A percentile compares a stretch with the other conserved stretches of the same genome.
phyloP scores from a whole-genome alignment of 208 protist genomes.

The Acanthamoeba castellanii region DNA sequence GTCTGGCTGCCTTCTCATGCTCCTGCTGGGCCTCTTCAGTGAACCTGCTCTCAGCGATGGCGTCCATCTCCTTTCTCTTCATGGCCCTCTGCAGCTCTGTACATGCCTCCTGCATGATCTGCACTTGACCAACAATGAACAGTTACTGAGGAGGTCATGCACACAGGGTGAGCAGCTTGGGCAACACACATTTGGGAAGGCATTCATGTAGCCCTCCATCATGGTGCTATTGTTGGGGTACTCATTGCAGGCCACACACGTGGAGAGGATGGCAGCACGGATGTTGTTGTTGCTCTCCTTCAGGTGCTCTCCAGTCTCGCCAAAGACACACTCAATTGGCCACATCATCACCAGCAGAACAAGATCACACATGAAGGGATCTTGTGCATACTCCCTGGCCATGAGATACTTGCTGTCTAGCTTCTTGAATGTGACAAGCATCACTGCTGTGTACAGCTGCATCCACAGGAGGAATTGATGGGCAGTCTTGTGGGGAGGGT shows the following conservation, averaged over 20 bases:
- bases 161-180: too few species aligned
- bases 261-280: constrained; percentile 45
- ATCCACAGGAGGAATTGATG: constrained; percentile 55
- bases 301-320: constrained; percentile 11
- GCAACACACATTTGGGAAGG: constrained; percentile 14
- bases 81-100: too few species aligned
- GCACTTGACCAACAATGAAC: too few species aligned
- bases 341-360: constrained; percentile 24
- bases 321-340: constrained; percentile 49
- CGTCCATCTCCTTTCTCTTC: constrained; percentile 48
- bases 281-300: constrained; percentile 64
- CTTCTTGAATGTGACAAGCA: constrained; percentile 48
- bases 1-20: neutral
- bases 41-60: constrained; percentile 9
- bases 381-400: constrained; percentile 50
- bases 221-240: constrained; percentile 35
- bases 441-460: constrained; percentile 2
- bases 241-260: constrained; percentile 35
- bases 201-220: constrained; percentile 56
- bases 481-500: constrained; percentile 31
- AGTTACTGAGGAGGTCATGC: too few species aligned
- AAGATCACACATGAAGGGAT: constrained; percentile 45
- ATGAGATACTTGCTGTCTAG: constrained; percentile 60
- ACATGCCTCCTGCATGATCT: too few species aligned
- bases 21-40: constrained; percentile 30